Base-by-base conservation (phyloP, 345 rosid species). In the Lenwebbia sp. region DNA sequence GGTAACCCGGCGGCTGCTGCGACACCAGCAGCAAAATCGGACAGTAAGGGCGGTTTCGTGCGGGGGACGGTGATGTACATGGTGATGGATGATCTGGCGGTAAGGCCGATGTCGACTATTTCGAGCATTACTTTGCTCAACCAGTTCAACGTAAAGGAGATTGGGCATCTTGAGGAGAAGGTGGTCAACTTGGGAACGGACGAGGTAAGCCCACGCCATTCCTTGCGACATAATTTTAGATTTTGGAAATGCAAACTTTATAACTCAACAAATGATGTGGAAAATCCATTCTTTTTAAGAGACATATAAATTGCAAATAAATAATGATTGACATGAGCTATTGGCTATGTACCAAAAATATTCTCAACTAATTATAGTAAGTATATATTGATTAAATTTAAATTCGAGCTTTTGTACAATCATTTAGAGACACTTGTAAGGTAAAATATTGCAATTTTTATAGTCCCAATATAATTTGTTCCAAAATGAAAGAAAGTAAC, bases 21-120 rank as follows among this genome's bases (percentile, higher is more conserved):
- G 19, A 0, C 54, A 52, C 3, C 54, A 52, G 84, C 54, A 52
- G 54, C 17, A 13, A 5, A 52, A 52, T 52, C 14, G 4, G 14
- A 51, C 15, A 3, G 54, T 14, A 52, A 70, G 44, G 91, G 85
- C 82, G 92, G 92, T 3, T 90, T 60, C 60, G 91, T 88, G 49
- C 90, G 86, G 57, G 91, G 88, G 1, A 62, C 65, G 41, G 84
- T 89, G 6, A 87, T 89, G 0, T 89, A 88, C 51, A 89, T 88
- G 92, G 86, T 90, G 54, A 90, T 74, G 88, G 91, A 88, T 78
- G 88, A 89, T 86, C 85, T 92, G 26, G 47, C 11, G 4, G 85
- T 90, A 44, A 55, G 19, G 40, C 91, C 91, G 0, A 84, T 89
- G 89, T 89, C 91, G 5, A 88, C 89, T 44, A 85, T 83, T 17